Conservation (phyloP, 331 rosid genomes). For the Rhamnella rubrinervis region DNA sequence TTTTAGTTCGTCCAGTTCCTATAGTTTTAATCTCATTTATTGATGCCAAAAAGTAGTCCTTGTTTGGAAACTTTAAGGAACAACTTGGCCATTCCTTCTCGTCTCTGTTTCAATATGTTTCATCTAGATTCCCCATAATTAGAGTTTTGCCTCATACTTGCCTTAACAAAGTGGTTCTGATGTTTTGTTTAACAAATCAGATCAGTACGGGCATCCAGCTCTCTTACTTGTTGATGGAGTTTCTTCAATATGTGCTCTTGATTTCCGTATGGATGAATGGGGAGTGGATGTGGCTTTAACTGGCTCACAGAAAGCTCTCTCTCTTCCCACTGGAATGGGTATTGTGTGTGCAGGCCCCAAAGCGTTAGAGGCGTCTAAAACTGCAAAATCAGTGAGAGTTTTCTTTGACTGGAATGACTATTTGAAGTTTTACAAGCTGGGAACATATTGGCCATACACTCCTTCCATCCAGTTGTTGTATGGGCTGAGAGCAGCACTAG, state of each 20-base stretch:
- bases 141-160: too few relatives aligned
- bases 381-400: conserved; percentile 80
- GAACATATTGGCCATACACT: conserved; percentile 97
- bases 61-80: not conserved
- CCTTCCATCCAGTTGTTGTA: conserved; percentile 92
- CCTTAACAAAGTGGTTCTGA: conserved; percentile 20
- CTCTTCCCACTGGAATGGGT: conserved; percentile 96
- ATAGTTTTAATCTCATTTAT: not conserved
- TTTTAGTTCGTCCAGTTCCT: too few relatives aligned
- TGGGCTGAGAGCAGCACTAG: conserved; percentile 93
- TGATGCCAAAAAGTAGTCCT: not conserved
- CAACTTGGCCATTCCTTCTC: not conserved
- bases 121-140: not conserved
- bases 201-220: conserved; percentile 82
- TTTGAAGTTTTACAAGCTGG: conserved; percentile 86
- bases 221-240: conserved; percentile 96
- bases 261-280: conserved; percentile 99
- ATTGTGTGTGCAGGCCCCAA: conserved; percentile 90
- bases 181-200: conserved; percentile 44
- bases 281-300: conserved; percentile 96
- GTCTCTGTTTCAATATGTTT: not conserved
- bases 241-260: conserved; percentile 96
- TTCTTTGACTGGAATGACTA: conserved; percentile 98
- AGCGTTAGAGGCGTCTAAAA: conserved; percentile 84
- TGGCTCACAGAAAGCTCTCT: conserved; percentile 98